Evolutionary conservation across 768 basidiomycete species (phyloP).

Genomic region (Termitomyces sp.): DNA sequence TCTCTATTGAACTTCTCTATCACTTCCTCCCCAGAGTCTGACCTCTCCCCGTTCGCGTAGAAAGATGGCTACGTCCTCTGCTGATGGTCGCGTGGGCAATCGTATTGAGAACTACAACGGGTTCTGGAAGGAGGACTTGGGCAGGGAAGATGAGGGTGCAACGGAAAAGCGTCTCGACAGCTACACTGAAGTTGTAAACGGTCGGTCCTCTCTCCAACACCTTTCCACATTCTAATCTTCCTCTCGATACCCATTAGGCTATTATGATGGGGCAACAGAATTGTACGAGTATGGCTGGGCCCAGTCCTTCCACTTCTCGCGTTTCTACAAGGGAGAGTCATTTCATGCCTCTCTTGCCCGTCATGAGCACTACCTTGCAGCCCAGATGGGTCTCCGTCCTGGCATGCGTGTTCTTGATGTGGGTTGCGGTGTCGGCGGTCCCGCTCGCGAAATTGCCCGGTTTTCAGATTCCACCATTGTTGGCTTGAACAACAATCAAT

Average conservation of each 20-base stretch:
- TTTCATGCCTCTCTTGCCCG: constrained; percentile 76
- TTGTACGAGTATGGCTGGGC: constrained; percentile 95
- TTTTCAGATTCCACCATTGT: constrained; percentile 83
- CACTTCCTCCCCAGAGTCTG: not conserved
- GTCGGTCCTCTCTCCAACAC: constrained; percentile 31
- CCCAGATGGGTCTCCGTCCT: constrained; percentile 75
- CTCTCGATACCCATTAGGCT: constrained; percentile 43
- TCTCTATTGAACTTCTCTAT: not conserved
- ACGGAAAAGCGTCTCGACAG: constrained; percentile 69
- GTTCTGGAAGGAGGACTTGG: constrained; percentile 86
- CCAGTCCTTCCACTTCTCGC: constrained; percentile 92
- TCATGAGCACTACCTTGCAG: constrained; percentile 95
- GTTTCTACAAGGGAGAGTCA: constrained; percentile 89
- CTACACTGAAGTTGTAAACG: constrained; percentile 94
- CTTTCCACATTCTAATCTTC: not conserved
- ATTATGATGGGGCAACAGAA: constrained; percentile 95
- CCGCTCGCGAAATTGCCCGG: constrained; percentile 89
- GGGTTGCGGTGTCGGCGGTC: constrained; percentile 97
- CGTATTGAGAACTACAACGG: constrained; percentile 83
- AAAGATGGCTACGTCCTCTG: constrained; percentile 12
- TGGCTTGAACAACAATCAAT: constrained; percentile 95
- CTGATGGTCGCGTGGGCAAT: constrained; percentile 56
- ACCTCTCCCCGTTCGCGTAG: not conserved
- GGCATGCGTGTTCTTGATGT: constrained; percentile 98
- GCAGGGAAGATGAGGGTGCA: constrained; percentile 58